A percentile compares a stretch with the other conserved stretches of the same genome.
These are phyloP conservation scores for Fraxinus sp. DNA, from an alignment of 305 asterid species.

Conservation along the genomic window DNA sequence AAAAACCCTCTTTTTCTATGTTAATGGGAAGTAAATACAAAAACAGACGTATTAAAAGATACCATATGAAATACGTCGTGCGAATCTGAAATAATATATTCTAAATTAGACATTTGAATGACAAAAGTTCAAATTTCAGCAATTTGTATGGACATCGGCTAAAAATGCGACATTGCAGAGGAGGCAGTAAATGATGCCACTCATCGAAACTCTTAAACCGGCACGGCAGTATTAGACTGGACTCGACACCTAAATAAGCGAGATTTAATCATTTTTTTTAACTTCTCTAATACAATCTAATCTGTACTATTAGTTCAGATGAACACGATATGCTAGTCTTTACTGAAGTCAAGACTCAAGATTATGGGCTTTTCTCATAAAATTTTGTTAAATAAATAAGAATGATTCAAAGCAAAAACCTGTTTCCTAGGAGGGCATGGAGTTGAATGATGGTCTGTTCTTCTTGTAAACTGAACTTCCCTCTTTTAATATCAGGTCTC, in stretches of 20 bases:
- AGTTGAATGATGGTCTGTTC: slow-evolving; percentile 92
- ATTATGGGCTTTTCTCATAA: background rate
- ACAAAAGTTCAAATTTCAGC: background rate
- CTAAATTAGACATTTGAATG: background rate
- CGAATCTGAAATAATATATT: background rate
- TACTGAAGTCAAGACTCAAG: background rate
- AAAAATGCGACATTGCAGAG: background rate
- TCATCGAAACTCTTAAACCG: background rate
- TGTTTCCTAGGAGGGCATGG: slow-evolving; percentile 93
- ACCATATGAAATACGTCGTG: background rate
- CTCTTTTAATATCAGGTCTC: slow-evolving; percentile 91
- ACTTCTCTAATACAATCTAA: background rate
- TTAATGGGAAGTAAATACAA: background rate
- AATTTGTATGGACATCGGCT: background rate
- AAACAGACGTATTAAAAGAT: background rate
- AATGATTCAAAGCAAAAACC: slow-evolving; percentile 28
- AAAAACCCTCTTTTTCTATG: slow-evolving; percentile 15
- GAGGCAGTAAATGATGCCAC: slow-evolving; percentile 18
- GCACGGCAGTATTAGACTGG: background rate
- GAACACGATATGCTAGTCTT: background rate
- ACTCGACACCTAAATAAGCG: background rate
- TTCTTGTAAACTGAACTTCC: slow-evolving; percentile 83
- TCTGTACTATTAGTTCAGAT: background rate
- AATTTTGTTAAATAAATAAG: background rate
- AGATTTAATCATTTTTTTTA: background rate